Evolutionary conservation across 495 filamentous ascomycete species (phyloP).

Genomic region (Wilcoxina mikolae): DNA sequence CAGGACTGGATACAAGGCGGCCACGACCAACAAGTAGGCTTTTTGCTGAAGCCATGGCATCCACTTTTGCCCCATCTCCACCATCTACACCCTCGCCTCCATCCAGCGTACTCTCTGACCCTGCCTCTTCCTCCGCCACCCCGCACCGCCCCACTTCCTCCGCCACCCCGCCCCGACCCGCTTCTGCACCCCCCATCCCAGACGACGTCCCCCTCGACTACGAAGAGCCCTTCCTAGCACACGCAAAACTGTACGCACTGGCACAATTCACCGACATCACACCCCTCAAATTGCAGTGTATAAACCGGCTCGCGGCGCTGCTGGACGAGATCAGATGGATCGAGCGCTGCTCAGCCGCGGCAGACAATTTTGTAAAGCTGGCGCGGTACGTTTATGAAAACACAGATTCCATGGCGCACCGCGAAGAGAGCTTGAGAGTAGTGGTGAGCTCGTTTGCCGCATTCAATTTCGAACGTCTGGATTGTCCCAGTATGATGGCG

Average conservation of each 20-base stretch:
- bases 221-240: constrained; percentile 3
- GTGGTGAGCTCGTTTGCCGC: constrained; percentile 3
- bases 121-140: not conserved
- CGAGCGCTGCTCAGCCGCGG: not conserved
- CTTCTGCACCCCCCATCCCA: not conserved
- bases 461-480: constrained; percentile 5
- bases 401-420: not conserved
- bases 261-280: not conserved
- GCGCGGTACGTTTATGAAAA: constrained; percentile 5
- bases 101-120: not conserved
- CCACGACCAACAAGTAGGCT: not conserved
- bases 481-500: constrained; percentile 4
- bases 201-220: not conserved
- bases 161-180: not conserved
- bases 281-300: not conserved
- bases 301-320: not conserved
- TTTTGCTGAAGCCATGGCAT: not conserved
- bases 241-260: constrained; percentile 1
- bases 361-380: constrained; percentile 4
- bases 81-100: not conserved
- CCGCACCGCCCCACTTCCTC: not conserved
- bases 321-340: constrained; percentile 4
- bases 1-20: not conserved
- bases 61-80: not conserved
- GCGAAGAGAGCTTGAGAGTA: constrained; percentile 1